Evolutionary conservation across 441 rosid species (phyloP).

Genomic region (Kokia cookei): DNA sequence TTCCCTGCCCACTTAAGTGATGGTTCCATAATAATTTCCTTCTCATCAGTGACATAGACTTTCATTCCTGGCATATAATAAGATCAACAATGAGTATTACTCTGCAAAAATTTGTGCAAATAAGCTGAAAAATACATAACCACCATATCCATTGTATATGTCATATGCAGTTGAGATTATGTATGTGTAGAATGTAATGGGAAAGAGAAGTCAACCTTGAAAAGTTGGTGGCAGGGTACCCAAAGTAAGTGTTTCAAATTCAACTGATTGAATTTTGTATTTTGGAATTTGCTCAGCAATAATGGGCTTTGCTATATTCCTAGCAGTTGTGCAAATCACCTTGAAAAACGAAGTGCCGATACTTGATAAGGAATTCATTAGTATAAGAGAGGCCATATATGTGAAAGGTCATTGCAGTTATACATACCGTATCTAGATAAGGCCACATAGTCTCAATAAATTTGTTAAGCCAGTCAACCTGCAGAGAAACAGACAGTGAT

Average conservation of each 20-base stretch:
- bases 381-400: not conserved
- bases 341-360: constrained; percentile 18
- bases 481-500: constrained; percentile 11
- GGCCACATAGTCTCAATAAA: constrained; percentile 65
- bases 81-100: constrained; percentile 2
- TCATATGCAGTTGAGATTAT: not conserved
- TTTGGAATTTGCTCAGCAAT: constrained; percentile 64
- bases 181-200: not conserved
- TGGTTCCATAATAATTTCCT: constrained; percentile 67
- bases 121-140: not conserved
- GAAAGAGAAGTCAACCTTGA: constrained; percentile 35
- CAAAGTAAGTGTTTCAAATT: constrained; percentile 59
- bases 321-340: constrained; percentile 59
- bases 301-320: constrained; percentile 52
- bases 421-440: constrained; percentile 46
- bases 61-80: constrained; percentile 46
- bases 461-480: constrained; percentile 77
- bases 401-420: not conserved
- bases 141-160: not conserved
- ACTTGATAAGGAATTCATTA: constrained; percentile 1
- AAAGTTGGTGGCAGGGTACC: constrained; percentile 63
- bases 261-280: constrained; percentile 63
- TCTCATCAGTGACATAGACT: constrained; percentile 62
- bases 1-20: constrained; percentile 70
- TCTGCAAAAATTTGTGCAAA: not conserved